Evolutionary conservation across 2,329 filamentous ascomycete genomes (phyloP).

Genomic region (Fusarium bulbicola): DNA sequence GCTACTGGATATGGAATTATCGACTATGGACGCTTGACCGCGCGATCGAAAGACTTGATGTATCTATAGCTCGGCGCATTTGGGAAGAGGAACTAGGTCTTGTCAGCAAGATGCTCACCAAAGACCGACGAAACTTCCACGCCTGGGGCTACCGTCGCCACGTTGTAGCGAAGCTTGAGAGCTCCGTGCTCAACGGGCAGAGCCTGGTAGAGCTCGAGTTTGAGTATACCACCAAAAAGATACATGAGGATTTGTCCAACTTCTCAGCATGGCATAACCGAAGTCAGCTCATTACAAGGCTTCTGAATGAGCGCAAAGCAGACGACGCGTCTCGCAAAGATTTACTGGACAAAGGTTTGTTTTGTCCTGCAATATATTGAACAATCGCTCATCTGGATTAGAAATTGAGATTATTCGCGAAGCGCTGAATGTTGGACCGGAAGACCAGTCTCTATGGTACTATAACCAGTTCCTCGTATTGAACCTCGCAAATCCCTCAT

Average conservation of each 20-base stretch:
- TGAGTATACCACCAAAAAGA: conserved; percentile 90
- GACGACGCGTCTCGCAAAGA: conserved; percentile 68
- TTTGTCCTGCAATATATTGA: neutral
- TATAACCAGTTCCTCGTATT: conserved; percentile 91
- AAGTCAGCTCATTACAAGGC: conserved; percentile 79
- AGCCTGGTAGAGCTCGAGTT: conserved; percentile 85
- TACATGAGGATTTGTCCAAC: conserved; percentile 85
- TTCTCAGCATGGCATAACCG: conserved; percentile 98
- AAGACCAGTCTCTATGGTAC: conserved; percentile 97
- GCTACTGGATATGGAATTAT: conserved; percentile 99
- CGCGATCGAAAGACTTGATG: conserved; percentile 70
- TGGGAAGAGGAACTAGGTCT: conserved; percentile 88
- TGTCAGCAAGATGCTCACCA: conserved; percentile 85
- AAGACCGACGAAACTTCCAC: conserved; percentile 93
- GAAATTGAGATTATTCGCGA: conserved; percentile 81
- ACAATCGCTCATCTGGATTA: conserved; percentile 35
- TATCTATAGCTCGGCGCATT: conserved; percentile 65
- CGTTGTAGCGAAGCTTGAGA: conserved; percentile 80
- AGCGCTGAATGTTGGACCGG: conserved; percentile 86
- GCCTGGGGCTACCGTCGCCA: conserved; percentile 92
- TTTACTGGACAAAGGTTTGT: conserved; percentile 76
- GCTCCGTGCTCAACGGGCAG: conserved; percentile 56
- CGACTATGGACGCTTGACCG: conserved; percentile 84
- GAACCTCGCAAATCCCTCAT: conserved; percentile 64
- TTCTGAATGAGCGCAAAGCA: conserved; percentile 77